phyloP scores from a whole-genome alignment of 192 early-diverging fungal species.

The Coemansia sp. region DNA sequence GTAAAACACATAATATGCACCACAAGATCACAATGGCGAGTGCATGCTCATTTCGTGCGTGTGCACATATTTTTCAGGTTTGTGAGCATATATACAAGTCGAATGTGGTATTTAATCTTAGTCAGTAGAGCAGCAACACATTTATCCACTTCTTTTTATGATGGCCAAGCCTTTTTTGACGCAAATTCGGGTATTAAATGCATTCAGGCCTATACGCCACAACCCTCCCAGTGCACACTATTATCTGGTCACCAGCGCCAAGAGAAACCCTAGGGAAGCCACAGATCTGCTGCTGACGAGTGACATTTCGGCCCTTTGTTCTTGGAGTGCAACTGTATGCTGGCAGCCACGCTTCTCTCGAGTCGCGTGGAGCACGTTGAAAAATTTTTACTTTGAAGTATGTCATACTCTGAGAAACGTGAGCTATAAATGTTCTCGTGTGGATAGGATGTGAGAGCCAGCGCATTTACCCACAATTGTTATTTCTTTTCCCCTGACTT shows the following conservation, averaged over 20 bases:
- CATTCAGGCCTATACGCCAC: not conserved
- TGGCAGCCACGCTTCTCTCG: not conserved
- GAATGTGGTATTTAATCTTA: no score
- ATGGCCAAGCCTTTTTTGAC: not conserved
- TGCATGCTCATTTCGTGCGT: no score
- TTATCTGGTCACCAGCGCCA: not conserved
- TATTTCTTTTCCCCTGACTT: not conserved
- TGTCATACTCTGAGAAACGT: not conserved
- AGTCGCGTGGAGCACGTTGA: not conserved
- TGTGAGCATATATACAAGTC: no score
- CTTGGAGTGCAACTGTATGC: not conserved
- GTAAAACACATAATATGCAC: no score
- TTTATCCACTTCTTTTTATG: not conserved
- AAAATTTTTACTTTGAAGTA: not conserved
- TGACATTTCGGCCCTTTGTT: not conserved
- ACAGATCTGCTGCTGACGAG: constrained; percentile 5
- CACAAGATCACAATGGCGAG: no score
- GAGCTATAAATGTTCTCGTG: not conserved
- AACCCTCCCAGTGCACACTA: not conserved
- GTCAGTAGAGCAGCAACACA: no score
- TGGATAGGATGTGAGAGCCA: no score
- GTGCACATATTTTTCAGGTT: no score
- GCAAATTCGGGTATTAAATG: not conserved
- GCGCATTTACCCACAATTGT: not conserved
- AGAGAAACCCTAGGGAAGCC: not conserved